These are phyloP conservation scores for Populus euphratica DNA, from an alignment of 345 rosid genomes.

Conservation along the genomic window DNA sequence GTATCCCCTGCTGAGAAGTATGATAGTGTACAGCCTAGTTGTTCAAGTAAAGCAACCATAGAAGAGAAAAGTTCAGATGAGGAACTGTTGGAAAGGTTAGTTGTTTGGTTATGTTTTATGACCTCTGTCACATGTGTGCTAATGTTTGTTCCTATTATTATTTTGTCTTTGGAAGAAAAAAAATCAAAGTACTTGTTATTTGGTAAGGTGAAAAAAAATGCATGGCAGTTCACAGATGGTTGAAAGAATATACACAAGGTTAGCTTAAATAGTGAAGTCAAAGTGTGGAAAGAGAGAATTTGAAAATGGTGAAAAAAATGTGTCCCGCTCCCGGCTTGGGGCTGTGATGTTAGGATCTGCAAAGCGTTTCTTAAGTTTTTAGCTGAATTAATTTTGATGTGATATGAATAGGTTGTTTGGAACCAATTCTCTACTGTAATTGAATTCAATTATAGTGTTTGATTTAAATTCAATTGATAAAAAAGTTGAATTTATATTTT, in stretches of 20 bases:
- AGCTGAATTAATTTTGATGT: too few species aligned
- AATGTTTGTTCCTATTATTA: neutral
- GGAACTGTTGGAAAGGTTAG: slow-evolving; percentile 40
- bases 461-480: too few species aligned
- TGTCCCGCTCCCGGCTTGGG: too few species aligned
- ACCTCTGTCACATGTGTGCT: neutral
- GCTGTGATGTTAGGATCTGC: too few species aligned
- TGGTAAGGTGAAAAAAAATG: neutral
- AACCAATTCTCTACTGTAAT: too few species aligned
- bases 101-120: neutral
- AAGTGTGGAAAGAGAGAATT: neutral
- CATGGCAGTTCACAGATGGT: neutral
- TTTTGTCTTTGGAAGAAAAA: neutral
- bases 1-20: slow-evolving; percentile 28
- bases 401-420: too few species aligned
- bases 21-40: slow-evolving; percentile 32
- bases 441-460: too few species aligned
- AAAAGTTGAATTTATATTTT: too few species aligned
- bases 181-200: neutral
- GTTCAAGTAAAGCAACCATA: slow-evolving; percentile 19
- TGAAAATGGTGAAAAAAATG: too few species aligned
- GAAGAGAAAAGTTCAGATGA: slow-evolving; percentile 33
- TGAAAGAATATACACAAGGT: neutral
- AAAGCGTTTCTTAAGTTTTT: too few species aligned
- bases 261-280: neutral